Base-by-base conservation (phyloP, 2,329 filamentous ascomycete genomes). In the Diaporthe sp. region DNA sequence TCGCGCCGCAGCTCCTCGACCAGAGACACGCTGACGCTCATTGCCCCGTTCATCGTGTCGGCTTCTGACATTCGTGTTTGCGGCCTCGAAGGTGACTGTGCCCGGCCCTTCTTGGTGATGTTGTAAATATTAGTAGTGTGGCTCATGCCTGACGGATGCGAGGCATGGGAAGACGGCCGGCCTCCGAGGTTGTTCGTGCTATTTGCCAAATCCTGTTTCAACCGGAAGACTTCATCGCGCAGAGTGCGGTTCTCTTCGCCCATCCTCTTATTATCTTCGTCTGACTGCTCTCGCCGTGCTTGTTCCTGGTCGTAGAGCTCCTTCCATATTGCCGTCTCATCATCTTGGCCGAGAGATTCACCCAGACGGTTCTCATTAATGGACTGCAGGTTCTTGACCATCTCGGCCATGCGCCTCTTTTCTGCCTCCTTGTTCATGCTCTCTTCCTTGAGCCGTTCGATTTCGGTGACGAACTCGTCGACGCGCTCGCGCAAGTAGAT, bases 201-300 rank as follows among this genome's bases (percentile, higher is more conserved):
- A 70, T 79, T 80, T 60, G 86, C 85, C 57, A 90, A 81, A 71
- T 93, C 91, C 76, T 91, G 90, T 82, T 90, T 92, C 57, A 97
- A 83, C 37, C 94, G 92, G 80, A 94, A 93, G 4, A 97, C 86
- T 81, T 99, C 96, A 74, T 98, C 95, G 9, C 95, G 92, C 22
- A 98, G 89, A 79, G 90, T 92, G 78, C 93, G 92, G 79, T 96
- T 96, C 79, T 98, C 96, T 51, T 98, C 95, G 79, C 98, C 96
- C 39, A 77, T 31, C 79, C 90, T 92, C 78, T 93, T 92, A 79
- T 96, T 96, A 78, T 98, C 96, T 57, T 98, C 95, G 79, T 98
- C 96, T 0, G 94, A 92, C 83, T 98, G 94, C 84, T 98, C 96
- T 75, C 96, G 92, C 42, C 95, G 92, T 4, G 94, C 93, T 3